Evolutionary conservation across 2,329 filamentous ascomycete genomes (phyloP).

Genomic region (Juglanconis sp.): DNA sequence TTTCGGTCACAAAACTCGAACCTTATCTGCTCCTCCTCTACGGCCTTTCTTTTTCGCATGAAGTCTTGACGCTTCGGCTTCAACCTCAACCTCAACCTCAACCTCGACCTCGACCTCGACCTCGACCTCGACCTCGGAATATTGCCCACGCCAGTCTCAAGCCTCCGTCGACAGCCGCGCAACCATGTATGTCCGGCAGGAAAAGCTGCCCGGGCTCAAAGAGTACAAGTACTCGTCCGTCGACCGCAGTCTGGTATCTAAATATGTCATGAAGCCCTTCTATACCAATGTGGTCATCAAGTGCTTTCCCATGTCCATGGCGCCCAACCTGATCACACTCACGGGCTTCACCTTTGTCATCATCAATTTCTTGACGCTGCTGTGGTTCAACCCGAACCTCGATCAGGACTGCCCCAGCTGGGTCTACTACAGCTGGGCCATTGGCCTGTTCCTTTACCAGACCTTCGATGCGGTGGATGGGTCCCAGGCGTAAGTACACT

Average conservation of each 20-base stretch:
- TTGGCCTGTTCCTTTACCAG: constrained; percentile 92
- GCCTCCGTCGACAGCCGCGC: constrained; percentile 23
- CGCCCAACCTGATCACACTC: constrained; percentile 82
- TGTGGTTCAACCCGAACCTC: constrained; percentile 94
- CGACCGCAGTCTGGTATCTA: constrained; percentile 84
- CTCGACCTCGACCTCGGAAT: neutral
- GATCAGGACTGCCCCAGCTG: constrained; percentile 91
- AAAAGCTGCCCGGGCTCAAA: constrained; percentile 81
- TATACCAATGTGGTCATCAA: constrained; percentile 94
- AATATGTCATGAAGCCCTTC: constrained; percentile 95
- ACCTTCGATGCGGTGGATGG: constrained; percentile 98
- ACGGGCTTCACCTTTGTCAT: constrained; percentile 89
- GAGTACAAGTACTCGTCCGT: constrained; percentile 94
- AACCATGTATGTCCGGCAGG: constrained; percentile 89
- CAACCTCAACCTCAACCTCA: neutral
- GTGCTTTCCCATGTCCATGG: constrained; percentile 94
- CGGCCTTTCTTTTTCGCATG: no score
- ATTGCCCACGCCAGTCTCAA: neutral
- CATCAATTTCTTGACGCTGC: constrained; percentile 81
- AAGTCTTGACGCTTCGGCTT: no score
- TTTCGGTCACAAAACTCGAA: neutral
- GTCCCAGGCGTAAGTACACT: constrained; percentile 73
- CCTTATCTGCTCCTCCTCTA: neutral
- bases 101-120: neutral
- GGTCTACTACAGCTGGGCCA: constrained; percentile 91